Conservation (phyloP, 2,329 filamentous ascomycete genomes). For the Beauveria varroae region DNA sequence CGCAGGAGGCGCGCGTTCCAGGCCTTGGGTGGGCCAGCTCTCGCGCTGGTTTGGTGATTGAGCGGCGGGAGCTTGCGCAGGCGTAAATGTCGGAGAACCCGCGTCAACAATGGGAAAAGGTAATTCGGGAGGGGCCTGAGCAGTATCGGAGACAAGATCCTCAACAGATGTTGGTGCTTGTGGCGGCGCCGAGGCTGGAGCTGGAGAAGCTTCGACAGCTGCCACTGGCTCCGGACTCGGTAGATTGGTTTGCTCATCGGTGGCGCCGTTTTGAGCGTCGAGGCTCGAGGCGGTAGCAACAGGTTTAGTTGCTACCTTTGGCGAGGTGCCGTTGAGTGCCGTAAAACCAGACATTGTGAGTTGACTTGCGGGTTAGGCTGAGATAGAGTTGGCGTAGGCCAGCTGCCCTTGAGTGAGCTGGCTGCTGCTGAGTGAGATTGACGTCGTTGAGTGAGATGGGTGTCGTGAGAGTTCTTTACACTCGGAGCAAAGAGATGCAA, state of each 20-base stretch:
- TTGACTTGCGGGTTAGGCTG: neutral
- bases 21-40: conserved; percentile 32
- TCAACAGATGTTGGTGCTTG: conserved; percentile 13
- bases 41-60: conserved; percentile 26
- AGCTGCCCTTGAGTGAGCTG: neutral
- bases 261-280: neutral
- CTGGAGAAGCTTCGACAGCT: neutral
- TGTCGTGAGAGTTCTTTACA: neutral
- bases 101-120: neutral
- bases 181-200: neutral
- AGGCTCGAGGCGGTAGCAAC: neutral
- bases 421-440: too few relatives aligned
- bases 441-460: neutral
- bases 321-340: conserved; percentile 44
- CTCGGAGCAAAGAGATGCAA: neutral
- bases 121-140: neutral
- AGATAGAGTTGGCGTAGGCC: neutral
- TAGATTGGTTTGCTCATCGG: neutral
- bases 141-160: conserved; percentile 15
- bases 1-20: conserved; percentile 35
- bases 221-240: neutral
- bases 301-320: conserved; percentile 21
- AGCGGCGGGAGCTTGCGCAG: conserved; percentile 20
- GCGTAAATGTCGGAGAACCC: neutral
- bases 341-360: conserved; percentile 42